Conservation (phyloP, 2,329 filamentous ascomycete genomes). For the Hymenotorrendiella dingleyae region DNA sequence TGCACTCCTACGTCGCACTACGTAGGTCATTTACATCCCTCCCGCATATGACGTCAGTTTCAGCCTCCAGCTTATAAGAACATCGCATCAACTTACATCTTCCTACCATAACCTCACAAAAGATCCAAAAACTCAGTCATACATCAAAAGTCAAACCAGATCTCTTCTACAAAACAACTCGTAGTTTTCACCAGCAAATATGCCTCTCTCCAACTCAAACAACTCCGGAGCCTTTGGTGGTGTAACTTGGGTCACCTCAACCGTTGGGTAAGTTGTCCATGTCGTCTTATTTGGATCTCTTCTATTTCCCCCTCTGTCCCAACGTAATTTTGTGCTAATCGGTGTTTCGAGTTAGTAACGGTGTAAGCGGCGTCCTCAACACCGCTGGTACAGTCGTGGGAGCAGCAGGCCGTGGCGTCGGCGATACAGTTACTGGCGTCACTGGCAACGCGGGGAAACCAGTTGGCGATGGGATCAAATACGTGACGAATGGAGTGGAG, state of each 20-base stretch:
- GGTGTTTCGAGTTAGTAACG: constrained; percentile 13
- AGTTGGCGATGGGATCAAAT: constrained; percentile 22
- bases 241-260: constrained; percentile 11
- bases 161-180: too few species aligned
- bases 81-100: too few species aligned
- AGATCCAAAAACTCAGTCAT: too few species aligned
- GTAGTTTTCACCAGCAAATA: too few species aligned
- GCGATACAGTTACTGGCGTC: constrained; percentile 22
- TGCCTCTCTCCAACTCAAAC: too few species aligned
- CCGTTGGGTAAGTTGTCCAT: constrained; percentile 7
- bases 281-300: too few species aligned
- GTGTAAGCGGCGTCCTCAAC: constrained; percentile 17
- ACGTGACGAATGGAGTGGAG: constrained; percentile 21
- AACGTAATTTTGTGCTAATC: neutral
- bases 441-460: constrained; percentile 21
- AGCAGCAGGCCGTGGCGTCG: constrained; percentile 20
- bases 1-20: too few species aligned
- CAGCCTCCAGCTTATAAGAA: too few species aligned
- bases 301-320: neutral
- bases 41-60: too few species aligned
- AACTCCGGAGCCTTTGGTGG: constrained; percentile 9
- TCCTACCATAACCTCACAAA: too few species aligned
- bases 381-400: constrained; percentile 22
- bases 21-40: too few species aligned
- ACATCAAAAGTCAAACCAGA: too few species aligned